Evolutionary conservation across 441 rosid species (phyloP).

Genomic region (Erodium texanum): DNA sequence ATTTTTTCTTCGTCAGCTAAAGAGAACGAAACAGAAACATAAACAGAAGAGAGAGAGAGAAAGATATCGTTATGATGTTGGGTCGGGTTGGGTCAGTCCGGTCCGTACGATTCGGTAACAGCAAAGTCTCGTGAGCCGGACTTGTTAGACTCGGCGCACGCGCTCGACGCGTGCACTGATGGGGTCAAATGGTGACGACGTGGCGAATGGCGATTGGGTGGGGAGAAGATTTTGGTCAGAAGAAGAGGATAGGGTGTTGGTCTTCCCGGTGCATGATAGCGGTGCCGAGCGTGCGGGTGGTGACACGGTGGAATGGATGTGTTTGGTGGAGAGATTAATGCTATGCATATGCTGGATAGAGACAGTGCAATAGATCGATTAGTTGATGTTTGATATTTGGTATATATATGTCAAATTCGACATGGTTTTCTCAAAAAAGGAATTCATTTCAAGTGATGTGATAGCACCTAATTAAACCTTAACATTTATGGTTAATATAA

Average conservation of each 20-base stretch:
- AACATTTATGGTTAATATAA: too few relatives aligned
- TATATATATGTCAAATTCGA: too few relatives aligned
- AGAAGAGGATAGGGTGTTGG: neutral
- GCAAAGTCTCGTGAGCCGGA: neutral
- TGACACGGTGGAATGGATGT: neutral
- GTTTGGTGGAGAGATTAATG: neutral
- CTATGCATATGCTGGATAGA: too few relatives aligned
- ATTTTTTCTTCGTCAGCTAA: neutral
- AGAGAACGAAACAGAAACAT: neutral
- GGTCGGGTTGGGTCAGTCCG: conserved; percentile 1
- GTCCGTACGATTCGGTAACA: neutral
- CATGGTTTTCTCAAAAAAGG: too few relatives aligned
- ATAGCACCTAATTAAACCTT: too few relatives aligned
- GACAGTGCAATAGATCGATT: too few relatives aligned
- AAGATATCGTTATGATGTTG: neutral
- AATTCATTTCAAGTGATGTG: too few relatives aligned
- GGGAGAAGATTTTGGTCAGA: neutral
- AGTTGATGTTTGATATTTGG: too few relatives aligned
- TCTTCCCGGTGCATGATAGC: neutral
- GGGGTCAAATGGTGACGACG: neutral
- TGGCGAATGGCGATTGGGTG: neutral
- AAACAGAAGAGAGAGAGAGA: neutral
- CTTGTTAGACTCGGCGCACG: too few relatives aligned
- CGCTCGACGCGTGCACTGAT: neutral
- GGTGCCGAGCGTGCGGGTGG: neutral